Conservation (phyloP, 192 early-diverging fungal species). For the Coemansia sp. region DNA sequence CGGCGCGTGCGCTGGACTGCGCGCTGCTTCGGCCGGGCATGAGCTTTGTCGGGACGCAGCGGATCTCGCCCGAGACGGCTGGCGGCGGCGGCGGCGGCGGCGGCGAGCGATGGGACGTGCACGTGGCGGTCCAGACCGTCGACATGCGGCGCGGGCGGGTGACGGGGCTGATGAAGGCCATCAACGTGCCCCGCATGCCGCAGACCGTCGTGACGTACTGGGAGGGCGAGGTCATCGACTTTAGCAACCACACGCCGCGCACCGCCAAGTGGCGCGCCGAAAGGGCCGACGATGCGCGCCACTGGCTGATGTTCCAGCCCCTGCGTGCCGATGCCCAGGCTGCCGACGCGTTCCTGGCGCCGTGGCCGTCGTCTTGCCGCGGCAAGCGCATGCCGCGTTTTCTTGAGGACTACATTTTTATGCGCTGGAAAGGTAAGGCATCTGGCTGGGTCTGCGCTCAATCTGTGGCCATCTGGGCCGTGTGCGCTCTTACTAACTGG, state of each 20-base stretch:
- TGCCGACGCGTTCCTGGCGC: slow-evolving; percentile 16
- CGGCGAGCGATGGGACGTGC: slow-evolving; percentile 39
- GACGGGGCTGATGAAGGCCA: slow-evolving; percentile 57
- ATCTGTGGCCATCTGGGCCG: background rate
- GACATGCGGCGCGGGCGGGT: slow-evolving; percentile 30
- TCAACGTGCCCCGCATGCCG: slow-evolving; percentile 54
- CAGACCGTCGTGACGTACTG: slow-evolving; percentile 56
- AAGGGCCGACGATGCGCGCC: slow-evolving; percentile 15
- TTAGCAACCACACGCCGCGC: slow-evolving; percentile 54
- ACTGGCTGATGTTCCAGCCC: slow-evolving; percentile 40
- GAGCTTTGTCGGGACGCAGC: slow-evolving; percentile 26
- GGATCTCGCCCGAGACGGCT: slow-evolving; percentile 1
- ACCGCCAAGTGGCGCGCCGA: slow-evolving; percentile 59
- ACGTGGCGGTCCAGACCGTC: slow-evolving; percentile 36
- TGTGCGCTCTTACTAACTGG: background rate
- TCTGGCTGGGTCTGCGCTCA: background rate
- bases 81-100: background rate
- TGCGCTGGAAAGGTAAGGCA: slow-evolving; percentile 61
- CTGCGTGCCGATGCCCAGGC: slow-evolving; percentile 19
- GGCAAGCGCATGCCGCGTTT: slow-evolving; percentile 49
- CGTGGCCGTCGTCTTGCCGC: slow-evolving; percentile 23
- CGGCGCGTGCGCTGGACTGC: slow-evolving; percentile 23
- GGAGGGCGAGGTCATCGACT: slow-evolving; percentile 67
- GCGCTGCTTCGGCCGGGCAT: slow-evolving; percentile 41
- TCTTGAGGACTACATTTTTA: slow-evolving; percentile 61